Conservation (phyloP, 2,329 filamentous ascomycete genomes). For the Cercospora brassicicola region DNA sequence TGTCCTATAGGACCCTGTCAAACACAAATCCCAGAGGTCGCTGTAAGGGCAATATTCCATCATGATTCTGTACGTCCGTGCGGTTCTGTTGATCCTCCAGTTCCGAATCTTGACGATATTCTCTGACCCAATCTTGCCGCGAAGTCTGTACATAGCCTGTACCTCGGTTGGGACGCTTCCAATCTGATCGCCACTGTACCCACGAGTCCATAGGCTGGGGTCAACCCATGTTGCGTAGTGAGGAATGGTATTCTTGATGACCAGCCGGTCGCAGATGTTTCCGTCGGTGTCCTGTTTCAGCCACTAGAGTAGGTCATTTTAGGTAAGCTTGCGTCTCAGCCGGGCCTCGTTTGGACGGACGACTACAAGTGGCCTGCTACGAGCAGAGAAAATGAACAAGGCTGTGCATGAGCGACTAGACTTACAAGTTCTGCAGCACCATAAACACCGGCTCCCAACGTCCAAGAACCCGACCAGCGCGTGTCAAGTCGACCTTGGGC, state of each 20-base stretch:
- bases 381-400: neutral
- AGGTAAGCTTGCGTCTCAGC: neutral
- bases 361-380: neutral
- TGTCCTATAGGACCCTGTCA: neutral
- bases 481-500: neutral
- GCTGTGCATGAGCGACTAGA: neutral
- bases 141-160: slow-evolving; percentile 14
- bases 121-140: slow-evolving; percentile 7
- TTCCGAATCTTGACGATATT: slow-evolving; percentile 12
- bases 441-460: neutral
- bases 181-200: neutral
- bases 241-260: slow-evolving; percentile 4
- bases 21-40: neutral
- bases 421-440: neutral
- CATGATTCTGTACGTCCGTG: neutral
- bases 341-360: neutral
- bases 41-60: neutral
- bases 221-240: neutral
- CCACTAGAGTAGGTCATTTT: neutral
- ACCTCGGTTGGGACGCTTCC: slow-evolving; percentile 8
- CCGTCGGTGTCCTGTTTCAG: slow-evolving; percentile 9
- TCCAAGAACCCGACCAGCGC: neutral
- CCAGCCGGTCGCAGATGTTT: slow-evolving; percentile 8
- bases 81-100: neutral
- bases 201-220: neutral